These are phyloP conservation scores for Leishmania major DNA, from an alignment of 208 protist species.

Conservation along the genomic window DNA sequence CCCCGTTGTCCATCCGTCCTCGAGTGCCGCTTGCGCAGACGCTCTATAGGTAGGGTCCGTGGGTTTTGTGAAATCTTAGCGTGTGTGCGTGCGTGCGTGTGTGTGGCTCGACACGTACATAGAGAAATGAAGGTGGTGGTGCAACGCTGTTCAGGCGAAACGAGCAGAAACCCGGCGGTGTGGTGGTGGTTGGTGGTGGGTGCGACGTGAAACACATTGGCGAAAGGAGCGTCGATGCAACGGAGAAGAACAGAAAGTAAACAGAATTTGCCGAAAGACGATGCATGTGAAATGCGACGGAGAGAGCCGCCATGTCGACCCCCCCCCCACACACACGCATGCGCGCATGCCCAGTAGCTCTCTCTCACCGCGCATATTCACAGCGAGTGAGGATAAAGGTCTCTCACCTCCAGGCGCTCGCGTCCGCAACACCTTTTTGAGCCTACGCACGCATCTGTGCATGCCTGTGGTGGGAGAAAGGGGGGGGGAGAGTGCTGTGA, in stretches of 20 bases:
- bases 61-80: neutral
- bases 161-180: neutral
- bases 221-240: neutral
- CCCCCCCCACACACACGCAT: neutral
- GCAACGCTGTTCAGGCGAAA: neutral
- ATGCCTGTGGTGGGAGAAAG: too few species aligned
- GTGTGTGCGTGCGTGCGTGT: neutral
- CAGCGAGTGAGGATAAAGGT: too few species aligned
- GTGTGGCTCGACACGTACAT: neutral
- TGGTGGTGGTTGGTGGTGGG: neutral
- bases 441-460: neutral
- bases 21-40: neutral
- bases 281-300: neutral
- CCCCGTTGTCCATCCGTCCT: constrained; percentile 19
- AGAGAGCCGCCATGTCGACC: neutral
- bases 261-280: neutral
- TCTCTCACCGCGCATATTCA: too few species aligned
- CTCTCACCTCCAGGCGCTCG: too few species aligned
- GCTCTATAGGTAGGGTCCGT: neutral
- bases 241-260: neutral
- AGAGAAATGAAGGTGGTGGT: neutral
- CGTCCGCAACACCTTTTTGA: neutral
- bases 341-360: too few species aligned
- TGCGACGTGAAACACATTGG: neutral
- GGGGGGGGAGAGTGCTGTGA: neutral